Evolutionary conservation across 2,329 filamentous ascomycete genomes (phyloP), one percentile per base, ranked within the genome.

Genomic region (Fusarium sp.): DNA sequence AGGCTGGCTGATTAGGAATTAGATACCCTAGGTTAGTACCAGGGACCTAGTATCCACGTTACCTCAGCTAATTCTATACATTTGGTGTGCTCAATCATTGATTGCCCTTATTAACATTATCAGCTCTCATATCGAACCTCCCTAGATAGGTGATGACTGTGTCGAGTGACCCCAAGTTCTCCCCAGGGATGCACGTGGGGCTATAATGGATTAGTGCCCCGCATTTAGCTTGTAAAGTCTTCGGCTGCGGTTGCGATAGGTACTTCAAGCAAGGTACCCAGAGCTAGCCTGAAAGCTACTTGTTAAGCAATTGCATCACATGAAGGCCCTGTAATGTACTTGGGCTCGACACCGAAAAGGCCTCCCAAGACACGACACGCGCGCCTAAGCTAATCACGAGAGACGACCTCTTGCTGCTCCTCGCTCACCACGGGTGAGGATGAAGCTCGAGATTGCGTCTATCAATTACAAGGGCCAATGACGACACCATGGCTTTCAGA

Each of bases 401-500:
- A 67, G 52, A 67, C 57, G 51, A 37, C 58, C 52, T 63, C 58
- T 70, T 55, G 45, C 56, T 65, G 41, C 51, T 65, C 53, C 53
- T 65, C 55, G 53, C 39, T 69, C 60, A 58, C 59, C 51, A 55
- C 42, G 52, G 53, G 53, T 62, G 64, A 74, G 58, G 63, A 74
- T 74, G 72, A 70, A 74, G 72, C 72, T 63, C 57, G 53, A 56
- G 45, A 54, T 36, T 50, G 41, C 59, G 60, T 61, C 60, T 47
- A 58, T 37, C 41, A 58, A 64, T 63, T 72, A 54, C 48, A 69
- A 61, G 72, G 71, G 71, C 69, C 67, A 62, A 69, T 67, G 64
- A 71, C 68, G 69, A 74, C 69, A 75, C 59, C 72, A 83, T 83
- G 80, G 78, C 80, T 46, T 79, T 80, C 62, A 74, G 78, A 62